Percentiles rank a stretch among this genome's conserved stretches.
Conservation (phyloP, 306 rosid species). For the Vigna hirtella region DNA sequence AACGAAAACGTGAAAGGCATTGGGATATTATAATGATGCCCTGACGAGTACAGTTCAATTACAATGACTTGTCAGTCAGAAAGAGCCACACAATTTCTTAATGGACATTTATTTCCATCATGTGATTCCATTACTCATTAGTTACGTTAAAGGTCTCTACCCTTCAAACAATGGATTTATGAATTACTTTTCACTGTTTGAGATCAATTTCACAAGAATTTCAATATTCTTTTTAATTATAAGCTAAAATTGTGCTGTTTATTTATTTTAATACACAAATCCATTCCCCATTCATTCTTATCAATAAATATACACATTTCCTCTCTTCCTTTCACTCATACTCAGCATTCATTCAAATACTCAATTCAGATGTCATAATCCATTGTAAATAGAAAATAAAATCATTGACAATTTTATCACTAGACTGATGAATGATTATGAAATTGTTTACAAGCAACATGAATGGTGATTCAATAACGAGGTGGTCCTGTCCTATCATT, state of each 20-base stretch:
- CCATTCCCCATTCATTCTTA: too few relatives aligned
- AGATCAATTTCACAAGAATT: too few relatives aligned
- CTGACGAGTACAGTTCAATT: neutral
- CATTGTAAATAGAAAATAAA: neutral
- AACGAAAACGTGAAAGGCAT: neutral
- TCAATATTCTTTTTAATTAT: too few relatives aligned
- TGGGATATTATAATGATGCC: neutral
- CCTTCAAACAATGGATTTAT: too few relatives aligned
- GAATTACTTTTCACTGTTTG: too few relatives aligned
- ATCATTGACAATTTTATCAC: slow-evolving; percentile 34
- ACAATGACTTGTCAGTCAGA: neutral
- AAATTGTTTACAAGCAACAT: slow-evolving; percentile 51
- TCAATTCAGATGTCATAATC: neutral
- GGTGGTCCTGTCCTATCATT: slow-evolving; percentile 25
- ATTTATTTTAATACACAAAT: too few relatives aligned
- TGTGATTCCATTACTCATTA: neutral
- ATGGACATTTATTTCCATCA: neutral
- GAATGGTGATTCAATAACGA: slow-evolving; percentile 40
- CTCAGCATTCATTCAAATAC: neutral
- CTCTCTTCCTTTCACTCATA: too few relatives aligned
- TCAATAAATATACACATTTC: too few relatives aligned
- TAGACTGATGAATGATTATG: slow-evolving; percentile 13
- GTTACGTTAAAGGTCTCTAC: too few relatives aligned
- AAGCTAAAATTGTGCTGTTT: too few relatives aligned
- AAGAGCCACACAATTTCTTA: neutral